phyloP scores from a whole-genome alignment of 2,329 filamentous ascomycete genomes.

The Parascedosporium putredinis region DNA sequence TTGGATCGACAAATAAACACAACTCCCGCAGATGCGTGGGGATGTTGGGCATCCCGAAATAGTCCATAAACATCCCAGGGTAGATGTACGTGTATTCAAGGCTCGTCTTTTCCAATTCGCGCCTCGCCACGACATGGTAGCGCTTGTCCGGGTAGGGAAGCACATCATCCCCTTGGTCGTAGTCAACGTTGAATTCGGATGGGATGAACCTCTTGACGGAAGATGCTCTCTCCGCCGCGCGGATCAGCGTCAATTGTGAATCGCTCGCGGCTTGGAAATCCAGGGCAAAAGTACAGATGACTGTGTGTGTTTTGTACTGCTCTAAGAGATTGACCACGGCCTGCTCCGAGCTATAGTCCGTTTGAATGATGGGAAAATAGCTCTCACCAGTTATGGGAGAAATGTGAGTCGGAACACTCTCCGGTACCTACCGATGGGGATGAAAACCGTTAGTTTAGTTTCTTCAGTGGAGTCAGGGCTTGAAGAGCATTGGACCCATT shows the following conservation, averaged over 20 bases:
- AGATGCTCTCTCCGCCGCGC: conserved; percentile 19
- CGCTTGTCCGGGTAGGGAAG: conserved; percentile 23
- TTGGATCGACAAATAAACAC: conserved; percentile 20
- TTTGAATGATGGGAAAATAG: conserved; percentile 17
- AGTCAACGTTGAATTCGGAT: conserved; percentile 27
- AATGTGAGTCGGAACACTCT: conserved; percentile 6
- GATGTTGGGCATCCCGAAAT: conserved; percentile 21
- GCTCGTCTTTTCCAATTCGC: conserved; percentile 19
- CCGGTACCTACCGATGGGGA: not conserved
- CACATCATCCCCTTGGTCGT: conserved; percentile 21
- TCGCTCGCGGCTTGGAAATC: conserved; percentile 19
- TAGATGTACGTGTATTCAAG: conserved; percentile 24
- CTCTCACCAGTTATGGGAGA: conserved; percentile 14
- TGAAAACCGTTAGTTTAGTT: conserved; percentile 2
- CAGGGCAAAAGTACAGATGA: conserved; percentile 23
- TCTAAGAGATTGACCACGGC: conserved; percentile 14
- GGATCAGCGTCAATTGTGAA: conserved; percentile 22
- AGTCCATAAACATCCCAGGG: conserved; percentile 27
- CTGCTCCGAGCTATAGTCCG: conserved; percentile 18
- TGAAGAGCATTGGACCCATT: too few relatives aligned
- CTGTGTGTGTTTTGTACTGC: conserved; percentile 16
- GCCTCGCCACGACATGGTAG: conserved; percentile 18
- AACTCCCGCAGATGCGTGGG: conserved; percentile 17
- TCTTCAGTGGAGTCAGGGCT: too few relatives aligned
- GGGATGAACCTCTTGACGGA: conserved; percentile 24